Evolutionary conservation across 2,329 filamentous ascomycete genomes (phyloP), one percentile per base, ranked within the genome.

Genomic region (Sarocladiaceae sp.): DNA sequence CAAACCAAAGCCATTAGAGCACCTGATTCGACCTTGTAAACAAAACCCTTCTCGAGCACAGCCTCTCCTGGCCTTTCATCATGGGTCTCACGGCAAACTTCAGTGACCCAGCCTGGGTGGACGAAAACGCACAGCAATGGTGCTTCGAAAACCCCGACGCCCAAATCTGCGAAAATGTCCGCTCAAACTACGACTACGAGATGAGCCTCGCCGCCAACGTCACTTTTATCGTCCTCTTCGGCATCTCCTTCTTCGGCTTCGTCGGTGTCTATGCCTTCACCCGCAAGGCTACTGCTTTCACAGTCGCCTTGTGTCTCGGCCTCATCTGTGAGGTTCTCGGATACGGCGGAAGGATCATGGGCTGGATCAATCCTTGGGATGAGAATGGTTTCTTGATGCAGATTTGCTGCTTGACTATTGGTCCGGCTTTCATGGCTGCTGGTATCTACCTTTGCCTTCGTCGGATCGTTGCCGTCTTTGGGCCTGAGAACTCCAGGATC

Each of bases 361-460:
- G 80, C 60, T 75, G 75, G 60, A 48, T 74, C 33, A 76, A 86
- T 59, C 75, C 74, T 3, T 85, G 74, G 70, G 57, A 59, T n/a
- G 62, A 72, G 55, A 62, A 66, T 36, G 66, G 69, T 18, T 80
- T 80, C 63, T 59, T 78, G 52, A 77, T 83, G 33, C 81, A 86
- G 62, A 77, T 84, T 33, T 75, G 79, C 60, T 80, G 77, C 57
- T 71, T 88, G 53, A 87, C 83, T 3, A 76, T 87, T 54, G 83
- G 73, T 0, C 84, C 85, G 0, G 83, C 83, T 1, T 87, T 86
- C 61, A 72, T 86, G 62, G 77, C 81, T 8, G 84, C 81, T 1
- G 80, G 75, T 1, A 76, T 87, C 36, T 88, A 88, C 60, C 68
- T 88, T 50, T 84, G 80, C 55, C 68, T 87, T 47, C 63, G 74